Conservation (phyloP, 495 filamentous ascomycete genomes). For the Neurospora sp. region DNA sequence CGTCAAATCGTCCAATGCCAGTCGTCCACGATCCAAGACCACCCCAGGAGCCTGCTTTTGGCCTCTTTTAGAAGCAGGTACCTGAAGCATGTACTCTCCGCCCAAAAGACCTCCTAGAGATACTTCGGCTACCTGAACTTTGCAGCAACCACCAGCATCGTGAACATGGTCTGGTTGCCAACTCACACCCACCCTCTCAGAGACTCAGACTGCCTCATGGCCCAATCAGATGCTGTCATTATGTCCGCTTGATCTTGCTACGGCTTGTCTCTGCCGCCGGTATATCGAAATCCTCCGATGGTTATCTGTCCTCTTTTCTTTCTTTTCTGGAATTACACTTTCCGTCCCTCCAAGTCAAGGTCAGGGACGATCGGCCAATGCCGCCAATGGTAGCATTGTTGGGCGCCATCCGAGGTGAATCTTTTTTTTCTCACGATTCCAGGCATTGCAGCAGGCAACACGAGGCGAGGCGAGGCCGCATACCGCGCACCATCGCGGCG, state of each 20-base stretch:
- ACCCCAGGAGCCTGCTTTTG: slow-evolving; percentile 4
- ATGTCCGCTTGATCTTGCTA: neutral
- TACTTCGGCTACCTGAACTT: neutral
- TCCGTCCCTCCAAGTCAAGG: neutral
- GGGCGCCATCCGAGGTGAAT: neutral
- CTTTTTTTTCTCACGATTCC: neutral
- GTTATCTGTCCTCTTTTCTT: neutral
- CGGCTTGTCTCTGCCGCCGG: neutral
- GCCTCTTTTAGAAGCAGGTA: neutral
- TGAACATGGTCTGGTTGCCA: slow-evolving; percentile 17
- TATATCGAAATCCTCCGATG: neutral
- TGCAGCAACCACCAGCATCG: slow-evolving; percentile 8
- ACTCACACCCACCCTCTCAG: slow-evolving; percentile 9
- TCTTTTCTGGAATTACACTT: slow-evolving; percentile 1
- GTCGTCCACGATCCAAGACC: slow-evolving; percentile 23
- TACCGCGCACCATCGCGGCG: neutral
- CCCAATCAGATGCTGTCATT: neutral
- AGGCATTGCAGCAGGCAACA: neutral
- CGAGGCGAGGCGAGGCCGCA: neutral
- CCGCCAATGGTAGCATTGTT: slow-evolving; percentile 2
- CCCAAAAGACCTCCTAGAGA: neutral
- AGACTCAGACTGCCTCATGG: neutral
- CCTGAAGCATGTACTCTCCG: neutral
- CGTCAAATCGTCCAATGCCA: slow-evolving; percentile 16
- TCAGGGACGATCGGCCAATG: slow-evolving; percentile 11